phyloP scores from a whole-genome alignment of 352 stramenopile species.

The Globisporangium orthogonon region DNA sequence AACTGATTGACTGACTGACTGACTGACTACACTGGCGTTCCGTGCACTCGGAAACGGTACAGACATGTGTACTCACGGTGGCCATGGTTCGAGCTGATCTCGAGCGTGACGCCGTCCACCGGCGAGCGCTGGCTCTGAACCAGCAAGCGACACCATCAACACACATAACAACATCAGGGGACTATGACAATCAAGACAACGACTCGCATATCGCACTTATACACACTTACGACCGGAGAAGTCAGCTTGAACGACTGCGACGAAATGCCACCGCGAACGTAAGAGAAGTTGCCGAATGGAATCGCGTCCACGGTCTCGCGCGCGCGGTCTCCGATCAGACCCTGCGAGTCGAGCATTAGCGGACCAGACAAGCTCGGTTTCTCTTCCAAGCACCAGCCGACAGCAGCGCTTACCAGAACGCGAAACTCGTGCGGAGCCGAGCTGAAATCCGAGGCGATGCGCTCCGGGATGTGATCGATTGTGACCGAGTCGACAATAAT shows the following conservation, averaged over 20 bases:
- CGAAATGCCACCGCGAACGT: constrained; percentile 33
- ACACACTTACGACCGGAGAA: constrained; percentile 26
- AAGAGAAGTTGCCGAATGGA: constrained; percentile 73
- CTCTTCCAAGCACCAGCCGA: not conserved
- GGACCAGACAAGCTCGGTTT: not conserved
- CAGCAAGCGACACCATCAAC: not conserved
- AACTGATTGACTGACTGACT: too few relatives aligned
- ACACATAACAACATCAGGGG: not conserved
- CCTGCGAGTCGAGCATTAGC: constrained; percentile 14
- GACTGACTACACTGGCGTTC: constrained; percentile 16
- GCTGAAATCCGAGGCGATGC: constrained; percentile 63
- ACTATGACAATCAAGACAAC: not conserved
- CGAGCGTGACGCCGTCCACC: constrained; percentile 66
- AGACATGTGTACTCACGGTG: constrained; percentile 85
- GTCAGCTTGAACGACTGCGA: constrained; percentile 68
- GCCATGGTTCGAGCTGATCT: constrained; percentile 81
- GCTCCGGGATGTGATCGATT: constrained; percentile 74
- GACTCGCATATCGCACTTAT: not conserved
- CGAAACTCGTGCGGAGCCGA: constrained; percentile 61
- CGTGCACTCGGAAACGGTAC: constrained; percentile 87
- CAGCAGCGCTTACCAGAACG: constrained; percentile 33
- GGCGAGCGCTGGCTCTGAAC: constrained; percentile 34
- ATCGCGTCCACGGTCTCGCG: constrained; percentile 42
- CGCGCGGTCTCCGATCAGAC: constrained; percentile 32
- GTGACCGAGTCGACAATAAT: constrained; percentile 64